Evolutionary conservation across 2,329 filamentous ascomycete genomes (phyloP), one percentile per base, ranked within the genome.

Genomic region (Ceratocystis eucalypticola): DNA sequence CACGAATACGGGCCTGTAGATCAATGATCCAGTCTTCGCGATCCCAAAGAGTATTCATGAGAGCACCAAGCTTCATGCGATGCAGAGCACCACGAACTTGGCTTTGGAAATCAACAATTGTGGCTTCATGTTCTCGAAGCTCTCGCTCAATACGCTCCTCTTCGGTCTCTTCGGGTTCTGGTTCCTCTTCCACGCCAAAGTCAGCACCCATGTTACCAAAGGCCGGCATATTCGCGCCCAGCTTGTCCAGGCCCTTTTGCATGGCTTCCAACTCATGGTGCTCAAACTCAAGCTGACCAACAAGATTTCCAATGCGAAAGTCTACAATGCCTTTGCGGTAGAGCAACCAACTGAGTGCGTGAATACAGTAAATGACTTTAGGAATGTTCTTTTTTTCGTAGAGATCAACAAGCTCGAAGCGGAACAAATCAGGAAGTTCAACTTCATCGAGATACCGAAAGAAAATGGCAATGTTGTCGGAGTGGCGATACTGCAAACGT

Each of bases 341-440:
- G 10, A 99, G 80, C n/a, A 99, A 81, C 91, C 93, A 99, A 74
- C 93, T 97, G 20, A 99, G 80, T 0, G 94, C 94, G 72, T 99
- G 94, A 64, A 99, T 94, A 74, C 94, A 99, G 77, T 99, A 96
- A 69, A 99, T 99, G 74, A 97, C 95, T 75, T 97, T 99, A 3
- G 94, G 94, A 1, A 97, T 95, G 72, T 99, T 99, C 77, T 99
- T 99, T 80, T 97, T 99, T 76, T 99, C 95, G 78, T 99, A 99
- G 12, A 99, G 78, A 76, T 99, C 94, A 70, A 97, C 96, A 59
- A 97, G 81, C 75, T 99, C 94, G 75, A 99, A 99, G 67, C 93
- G 86, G 75, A 99, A 99, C 20, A 99, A 82, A 71, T 99, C 95
- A 1, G 94, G 94, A 2, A 99, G 79, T 72, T 96, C 89, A 7